Evolutionary conservation across 768 basidiomycete species (phyloP).

Genomic region (Austroboletus festivus): DNA sequence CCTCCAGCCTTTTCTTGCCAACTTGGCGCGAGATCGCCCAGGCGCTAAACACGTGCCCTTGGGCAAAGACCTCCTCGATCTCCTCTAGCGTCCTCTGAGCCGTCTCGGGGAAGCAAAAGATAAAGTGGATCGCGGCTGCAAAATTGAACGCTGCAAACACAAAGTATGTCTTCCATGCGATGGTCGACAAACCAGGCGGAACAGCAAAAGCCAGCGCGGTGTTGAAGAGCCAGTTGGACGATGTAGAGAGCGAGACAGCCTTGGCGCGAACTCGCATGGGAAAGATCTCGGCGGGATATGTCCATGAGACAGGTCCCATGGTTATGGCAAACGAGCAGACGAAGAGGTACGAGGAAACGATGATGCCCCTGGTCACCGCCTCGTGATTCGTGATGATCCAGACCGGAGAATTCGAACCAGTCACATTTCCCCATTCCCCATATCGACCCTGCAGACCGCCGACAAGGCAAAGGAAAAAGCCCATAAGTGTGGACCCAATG

Average conservation of each 20-base stretch:
- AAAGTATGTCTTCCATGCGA: constrained; percentile 76
- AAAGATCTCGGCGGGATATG: constrained; percentile 71
- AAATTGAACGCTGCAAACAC: constrained; percentile 79
- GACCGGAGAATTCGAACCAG: constrained; percentile 34
- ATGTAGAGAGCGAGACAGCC: constrained; percentile 43
- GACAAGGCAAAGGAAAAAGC: constrained; percentile 74
- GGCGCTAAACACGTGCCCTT: constrained; percentile 66
- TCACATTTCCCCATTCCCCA: constrained; percentile 57
- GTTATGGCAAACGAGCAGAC: constrained; percentile 73
- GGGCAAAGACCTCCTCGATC: constrained; percentile 72
- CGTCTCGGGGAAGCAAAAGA: constrained; percentile 82
- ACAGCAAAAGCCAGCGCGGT: constrained; percentile 74
- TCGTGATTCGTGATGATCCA: constrained; percentile 61
- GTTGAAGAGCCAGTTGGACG: constrained; percentile 65
- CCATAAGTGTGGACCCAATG: constrained; percentile 63
- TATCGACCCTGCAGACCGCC: constrained; percentile 70
- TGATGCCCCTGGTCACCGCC: constrained; percentile 62
- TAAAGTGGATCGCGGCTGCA: constrained; percentile 63
- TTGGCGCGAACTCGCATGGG: constrained; percentile 68
- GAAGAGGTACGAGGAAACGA: constrained; percentile 74
- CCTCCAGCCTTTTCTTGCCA: constrained; percentile 57
- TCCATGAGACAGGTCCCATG: constrained; percentile 76
- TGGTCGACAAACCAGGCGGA: constrained; percentile 61
- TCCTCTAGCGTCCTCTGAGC: constrained; percentile 73
- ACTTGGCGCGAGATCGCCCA: constrained; percentile 65